phyloP scores from a whole-genome alignment of 73 alveolate genomes.

The Paramecium tetraurelia region DNA sequence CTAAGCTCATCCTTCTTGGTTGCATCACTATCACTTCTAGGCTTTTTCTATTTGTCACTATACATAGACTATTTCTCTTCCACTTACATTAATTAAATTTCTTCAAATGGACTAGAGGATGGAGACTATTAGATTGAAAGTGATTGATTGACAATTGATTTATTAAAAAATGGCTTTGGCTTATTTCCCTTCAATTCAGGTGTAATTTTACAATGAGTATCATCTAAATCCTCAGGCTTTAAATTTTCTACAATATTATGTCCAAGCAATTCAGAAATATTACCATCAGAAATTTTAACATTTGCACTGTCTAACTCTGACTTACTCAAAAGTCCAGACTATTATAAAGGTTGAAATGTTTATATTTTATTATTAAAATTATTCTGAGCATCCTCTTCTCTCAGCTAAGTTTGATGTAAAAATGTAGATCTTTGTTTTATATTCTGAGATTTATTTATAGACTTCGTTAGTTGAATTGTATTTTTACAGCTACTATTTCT shows the following conservation, averaged over 20 bases:
- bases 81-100: not conserved
- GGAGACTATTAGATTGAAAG: not conserved
- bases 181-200: not conserved
- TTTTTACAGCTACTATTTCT: not conserved
- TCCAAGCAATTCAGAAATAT: not conserved
- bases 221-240: conserved; percentile 38
- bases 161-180: conserved; percentile 32
- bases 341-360: not conserved
- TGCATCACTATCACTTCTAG: not conserved
- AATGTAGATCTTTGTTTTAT: not conserved
- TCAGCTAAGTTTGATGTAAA: not conserved
- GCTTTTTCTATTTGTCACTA: not conserved
- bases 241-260: not conserved
- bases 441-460: not conserved
- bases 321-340: not conserved
- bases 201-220: conserved; percentile 40
- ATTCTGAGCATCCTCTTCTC: not conserved
- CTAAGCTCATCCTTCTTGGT: not conserved
- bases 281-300: not conserved
- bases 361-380: not conserved
- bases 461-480: not conserved
- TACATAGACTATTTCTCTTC: not conserved
- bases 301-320: not conserved
- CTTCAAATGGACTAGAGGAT: not conserved
- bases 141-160: not conserved